Evolutionary conservation across 768 basidiomycete genomes (phyloP), one percentile per base, ranked within the genome.

Genomic region (Wakefieldia striispora): DNA sequence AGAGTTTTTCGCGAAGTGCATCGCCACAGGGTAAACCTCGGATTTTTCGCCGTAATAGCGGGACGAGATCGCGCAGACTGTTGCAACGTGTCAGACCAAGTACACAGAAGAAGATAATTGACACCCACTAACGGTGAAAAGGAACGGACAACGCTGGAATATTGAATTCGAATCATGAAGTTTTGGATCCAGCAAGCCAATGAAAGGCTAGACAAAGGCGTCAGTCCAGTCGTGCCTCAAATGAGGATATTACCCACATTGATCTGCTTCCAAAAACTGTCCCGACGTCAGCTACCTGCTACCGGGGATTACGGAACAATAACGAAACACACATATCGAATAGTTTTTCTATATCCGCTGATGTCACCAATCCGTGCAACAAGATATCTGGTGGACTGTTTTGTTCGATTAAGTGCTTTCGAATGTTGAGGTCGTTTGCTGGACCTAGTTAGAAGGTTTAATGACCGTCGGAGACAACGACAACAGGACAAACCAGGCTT

Each of bases 1-100:
- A 0, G 88, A 83, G 54, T 86, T 84, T 58, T 87, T 88, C 2
- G 89, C 89, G 53, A 91, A 91, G 62, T 91, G 88, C 89, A 91
- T 91, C 10, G 89, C 89, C 49, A 91, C 84, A 1, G 86, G 84
- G 57, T 91, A 91, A 34, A 95, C 84, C 62, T 90, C 87, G 0
- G 88, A 86, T 59, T 88, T 88, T 49, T 86, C 86, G 1, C 74
- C 56, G 59, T 88, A 84, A 64, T 89, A 93, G 35, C 91, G 75
- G 1, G 91, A 91, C 0, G 91, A 84, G 40, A 93, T 83, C 8
- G 92, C 91, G 55, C 91, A 95, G 37, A 95, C 86, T 86, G 58
- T 54, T 36, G 16, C 1, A 19, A 8, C 33, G 21, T 12, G 23
- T 47, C 8, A 45, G 44, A 51, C 9, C 29, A 24, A 31, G n/a